Evolutionary conservation across 306 rosid species (phyloP), one percentile per base, ranked within the genome.

Genomic region (Cajanus cajan): DNA sequence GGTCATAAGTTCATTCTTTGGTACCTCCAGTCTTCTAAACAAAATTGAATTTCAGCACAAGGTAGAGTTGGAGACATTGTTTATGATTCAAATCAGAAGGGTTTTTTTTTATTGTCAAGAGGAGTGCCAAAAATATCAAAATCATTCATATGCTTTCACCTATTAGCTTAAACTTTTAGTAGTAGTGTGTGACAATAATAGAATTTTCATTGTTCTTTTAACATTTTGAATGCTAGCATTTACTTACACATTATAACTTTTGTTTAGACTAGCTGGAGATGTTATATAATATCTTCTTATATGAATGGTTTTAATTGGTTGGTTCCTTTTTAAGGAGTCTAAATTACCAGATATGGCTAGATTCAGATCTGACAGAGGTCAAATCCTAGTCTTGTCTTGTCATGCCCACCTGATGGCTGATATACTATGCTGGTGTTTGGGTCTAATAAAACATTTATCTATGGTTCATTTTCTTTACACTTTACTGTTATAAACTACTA

Each of bases 371-470:
- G 25, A 50, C 47, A 7, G 28, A 36, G 24, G 44, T 74, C 62
- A 82, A 47, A 45, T 28, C 51, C 50, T 57, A 71, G 48, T 37
- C 54, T 16, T 58, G 36, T 18, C 52, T 24, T 54, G 39, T 21
- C 48, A 47, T 24, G 41, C 80, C 64, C 66, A 24, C 61, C 61
- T 66, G 54, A 73, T 72, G 77, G 40, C 19, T 59, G 19, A 59
- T 59, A 59, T 72, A 45, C n/a, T n/a, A 73, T 34, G 83, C 19
- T 9, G 77, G 80, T 19, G 66, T 63, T 59, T 57, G 33, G 54
- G 81, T 57, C 74, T 34, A 39, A 11, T 71, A 36, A 33, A 21
- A 5, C 21, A 6, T 62, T 55, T 22, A 22, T 43, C 16, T 31
- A 47, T 59, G 69, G 55, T 68, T 67, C 34, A 65, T 78, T 63